Evolutionary conservation across 108 stramenopile genomes (phyloP).

Genomic region (Parietichytrium sp.): DNA sequence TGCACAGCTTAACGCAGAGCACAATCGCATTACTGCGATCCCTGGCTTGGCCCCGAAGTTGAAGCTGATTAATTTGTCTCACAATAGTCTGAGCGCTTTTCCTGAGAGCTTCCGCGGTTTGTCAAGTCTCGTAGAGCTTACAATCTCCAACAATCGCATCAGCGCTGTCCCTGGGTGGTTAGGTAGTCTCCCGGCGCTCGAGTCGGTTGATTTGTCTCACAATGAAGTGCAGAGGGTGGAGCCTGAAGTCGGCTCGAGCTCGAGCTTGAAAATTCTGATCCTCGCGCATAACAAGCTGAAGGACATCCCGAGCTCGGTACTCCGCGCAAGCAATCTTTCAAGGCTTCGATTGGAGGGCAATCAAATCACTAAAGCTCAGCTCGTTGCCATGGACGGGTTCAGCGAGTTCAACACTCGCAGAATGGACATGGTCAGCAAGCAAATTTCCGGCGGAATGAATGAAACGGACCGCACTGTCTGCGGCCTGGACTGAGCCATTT

Average conservation of each 20-base stretch:
- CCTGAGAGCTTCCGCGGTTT: neutral
- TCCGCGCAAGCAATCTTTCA: neutral
- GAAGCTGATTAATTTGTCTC: neutral
- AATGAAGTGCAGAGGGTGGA: neutral
- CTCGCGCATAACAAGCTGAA: neutral
- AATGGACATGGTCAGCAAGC: neutral
- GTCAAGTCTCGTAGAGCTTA: neutral
- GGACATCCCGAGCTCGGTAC: neutral
- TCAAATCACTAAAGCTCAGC: neutral
- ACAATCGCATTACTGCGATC: neutral
- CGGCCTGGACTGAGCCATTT: conserved; percentile 13
- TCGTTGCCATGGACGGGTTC: neutral
- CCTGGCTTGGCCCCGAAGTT: neutral
- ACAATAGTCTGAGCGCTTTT: neutral
- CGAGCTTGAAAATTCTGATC: neutral
- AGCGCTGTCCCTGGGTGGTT: neutral
- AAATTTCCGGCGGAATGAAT: conserved; percentile 28
- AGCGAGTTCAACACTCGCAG: neutral
- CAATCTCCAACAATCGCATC: neutral
- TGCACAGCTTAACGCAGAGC: conserved; percentile 14
- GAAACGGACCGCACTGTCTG: conserved; percentile 34
- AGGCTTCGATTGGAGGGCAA: neutral
- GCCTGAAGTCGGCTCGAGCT: neutral
- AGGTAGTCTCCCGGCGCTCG: neutral
- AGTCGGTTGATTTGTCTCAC: neutral